A percentile compares a stretch with the other conserved stretches of the same genome.
phyloP scores from a whole-genome alignment of 257 asterid species.

The Buddleja alternifolia region DNA sequence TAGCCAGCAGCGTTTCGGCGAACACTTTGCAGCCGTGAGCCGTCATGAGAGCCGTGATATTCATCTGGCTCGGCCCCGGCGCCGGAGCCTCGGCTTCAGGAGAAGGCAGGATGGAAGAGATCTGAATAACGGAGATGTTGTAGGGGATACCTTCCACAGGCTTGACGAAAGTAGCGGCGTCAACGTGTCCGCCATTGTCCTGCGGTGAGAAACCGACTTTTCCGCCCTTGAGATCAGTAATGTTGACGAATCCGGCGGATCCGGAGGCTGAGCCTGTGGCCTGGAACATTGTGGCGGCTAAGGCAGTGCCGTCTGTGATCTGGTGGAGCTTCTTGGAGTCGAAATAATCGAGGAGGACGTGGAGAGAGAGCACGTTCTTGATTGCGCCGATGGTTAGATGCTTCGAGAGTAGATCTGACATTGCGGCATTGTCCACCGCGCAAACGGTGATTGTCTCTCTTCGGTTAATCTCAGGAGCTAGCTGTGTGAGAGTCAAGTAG shows the following conservation, averaged over 20 bases:
- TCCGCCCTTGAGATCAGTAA: slow-evolving; percentile 62
- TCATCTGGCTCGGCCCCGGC: slow-evolving; percentile 55
- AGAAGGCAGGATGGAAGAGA: slow-evolving; percentile 53
- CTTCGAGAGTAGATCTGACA: slow-evolving; percentile 62
- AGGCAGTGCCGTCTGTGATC: slow-evolving; percentile 66
- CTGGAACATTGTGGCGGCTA: slow-evolving; percentile 69
- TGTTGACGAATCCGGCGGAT: slow-evolving; percentile 66
- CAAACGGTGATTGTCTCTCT: slow-evolving; percentile 66
- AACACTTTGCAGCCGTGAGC: slow-evolving; percentile 71
- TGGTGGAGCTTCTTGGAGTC: slow-evolving; percentile 70
- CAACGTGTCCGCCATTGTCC: slow-evolving; percentile 35
- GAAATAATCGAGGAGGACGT: slow-evolving; percentile 68
- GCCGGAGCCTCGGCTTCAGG: slow-evolving; percentile 68
- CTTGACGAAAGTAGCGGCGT: slow-evolving; percentile 52
- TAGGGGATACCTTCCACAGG: slow-evolving; percentile 51
- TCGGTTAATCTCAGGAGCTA: slow-evolving; percentile 60
- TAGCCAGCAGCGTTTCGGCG: slow-evolving; percentile 52
- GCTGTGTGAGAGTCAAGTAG: slow-evolving; percentile 59
- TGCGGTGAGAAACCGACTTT: slow-evolving; percentile 60
- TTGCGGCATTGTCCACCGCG: slow-evolving; percentile 63
- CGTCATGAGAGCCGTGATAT: slow-evolving; percentile 57
- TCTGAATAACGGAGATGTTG: slow-evolving; percentile 66
- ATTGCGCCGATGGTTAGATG: slow-evolving; percentile 44
- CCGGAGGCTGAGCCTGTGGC: slow-evolving; percentile 75
- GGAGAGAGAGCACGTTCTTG: slow-evolving; percentile 58